Evolutionary conservation across 75 land plant species (phyloP).

Genomic region (Selaginella tamariscina): DNA sequence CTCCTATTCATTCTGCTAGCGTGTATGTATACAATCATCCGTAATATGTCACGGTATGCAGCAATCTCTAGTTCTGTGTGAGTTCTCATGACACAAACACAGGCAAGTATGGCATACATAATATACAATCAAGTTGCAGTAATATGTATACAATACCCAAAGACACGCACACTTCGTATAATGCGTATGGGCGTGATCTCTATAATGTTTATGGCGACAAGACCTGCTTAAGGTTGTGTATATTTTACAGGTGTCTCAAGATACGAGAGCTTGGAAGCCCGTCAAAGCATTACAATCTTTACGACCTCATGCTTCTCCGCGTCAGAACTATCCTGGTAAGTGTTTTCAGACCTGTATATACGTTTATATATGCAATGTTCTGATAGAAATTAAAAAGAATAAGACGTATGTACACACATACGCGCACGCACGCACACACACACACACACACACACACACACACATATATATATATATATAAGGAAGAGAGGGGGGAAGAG

Average conservation of each 20-base stretch:
- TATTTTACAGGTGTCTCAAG: slow-evolving; percentile 31
- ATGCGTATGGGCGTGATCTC: no score
- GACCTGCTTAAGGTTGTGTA: neutral
- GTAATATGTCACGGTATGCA: neutral
- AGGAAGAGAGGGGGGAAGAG: neutral
- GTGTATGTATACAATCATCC: neutral
- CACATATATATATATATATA: neutral
- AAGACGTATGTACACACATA: no score
- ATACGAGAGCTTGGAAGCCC: slow-evolving; percentile 56
- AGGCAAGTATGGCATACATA: no score
- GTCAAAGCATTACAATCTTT: slow-evolving; percentile 32
- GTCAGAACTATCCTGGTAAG: slow-evolving; percentile 42
- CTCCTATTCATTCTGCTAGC: neutral
- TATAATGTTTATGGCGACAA: neutral
- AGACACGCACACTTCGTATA: no score
- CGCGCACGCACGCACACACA: no score
- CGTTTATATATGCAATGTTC: no score
- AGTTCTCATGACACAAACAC: no score
- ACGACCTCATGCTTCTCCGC: slow-evolving; percentile 49
- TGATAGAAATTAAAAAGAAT: no score
- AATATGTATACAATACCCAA: no score
- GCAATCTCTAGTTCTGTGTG: slow-evolving; percentile 10
- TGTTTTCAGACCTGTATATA: neutral
- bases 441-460: no score
- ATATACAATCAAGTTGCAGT: no score